Evolutionary conservation across 2,329 filamentous ascomycete genomes (phyloP).

Genomic region (Fusarium hostae): DNA sequence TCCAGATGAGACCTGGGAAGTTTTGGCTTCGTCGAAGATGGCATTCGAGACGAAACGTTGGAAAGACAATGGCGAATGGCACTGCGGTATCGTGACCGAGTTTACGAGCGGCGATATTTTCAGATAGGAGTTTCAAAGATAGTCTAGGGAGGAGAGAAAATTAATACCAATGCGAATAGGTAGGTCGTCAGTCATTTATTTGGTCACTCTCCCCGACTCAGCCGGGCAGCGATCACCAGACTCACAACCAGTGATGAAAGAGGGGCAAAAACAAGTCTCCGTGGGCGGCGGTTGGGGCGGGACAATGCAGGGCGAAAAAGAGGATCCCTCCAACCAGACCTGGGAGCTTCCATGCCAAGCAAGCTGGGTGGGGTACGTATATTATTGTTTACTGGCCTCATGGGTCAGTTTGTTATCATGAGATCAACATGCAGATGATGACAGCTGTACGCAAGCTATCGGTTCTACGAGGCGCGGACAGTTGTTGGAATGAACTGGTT

Average conservation of each 20-base stretch:
- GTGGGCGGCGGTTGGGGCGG: conserved; percentile 14
- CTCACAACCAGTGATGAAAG: conserved; percentile 37
- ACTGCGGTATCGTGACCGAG: neutral
- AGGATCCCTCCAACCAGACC: conserved; percentile 17
- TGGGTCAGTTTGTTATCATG: neutral
- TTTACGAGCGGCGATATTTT: neutral
- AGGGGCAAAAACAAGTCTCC: conserved; percentile 30
- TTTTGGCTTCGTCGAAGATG: neutral
- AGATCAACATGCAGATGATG: neutral
- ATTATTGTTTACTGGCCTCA: neutral
- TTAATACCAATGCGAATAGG: neutral
- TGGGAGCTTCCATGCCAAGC: neutral
- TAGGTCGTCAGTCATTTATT: conserved; percentile 36
- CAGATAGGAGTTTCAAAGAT: neutral
- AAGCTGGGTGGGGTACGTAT: conserved; percentile 23
- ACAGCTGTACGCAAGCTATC: neutral
- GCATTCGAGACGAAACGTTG: neutral
- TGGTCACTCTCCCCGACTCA: conserved; percentile 38
- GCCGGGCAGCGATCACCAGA: conserved; percentile 45
- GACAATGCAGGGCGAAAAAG: conserved; percentile 6
- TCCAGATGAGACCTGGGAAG: neutral
- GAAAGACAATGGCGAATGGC: neutral
- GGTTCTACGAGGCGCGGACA: neutral
- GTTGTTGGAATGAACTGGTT: neutral
- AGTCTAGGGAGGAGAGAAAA: neutral